phyloP scores from a whole-genome alignment of 352 stramenopile genomes.

The Pythium insidiosum region DNA sequence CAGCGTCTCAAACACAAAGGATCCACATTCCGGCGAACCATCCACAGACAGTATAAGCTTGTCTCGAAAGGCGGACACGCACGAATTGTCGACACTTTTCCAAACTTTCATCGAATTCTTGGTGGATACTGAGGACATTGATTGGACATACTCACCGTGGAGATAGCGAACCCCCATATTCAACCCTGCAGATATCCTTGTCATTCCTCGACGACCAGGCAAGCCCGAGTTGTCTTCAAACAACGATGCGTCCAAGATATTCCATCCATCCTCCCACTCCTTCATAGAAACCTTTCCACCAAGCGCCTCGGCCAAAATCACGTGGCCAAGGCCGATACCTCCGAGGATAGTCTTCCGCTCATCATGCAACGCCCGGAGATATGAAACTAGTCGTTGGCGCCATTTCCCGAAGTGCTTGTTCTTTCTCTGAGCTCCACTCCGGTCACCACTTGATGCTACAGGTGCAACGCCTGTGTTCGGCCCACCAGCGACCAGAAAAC shows the following conservation, averaged over 20 bases:
- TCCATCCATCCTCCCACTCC: slow-evolving; percentile 19
- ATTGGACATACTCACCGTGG: slow-evolving; percentile 14
- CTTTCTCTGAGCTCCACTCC: slow-evolving; percentile 3
- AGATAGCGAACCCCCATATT: slow-evolving; percentile 13
- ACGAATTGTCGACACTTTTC: slow-evolving; percentile 8
- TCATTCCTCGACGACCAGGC: no score
- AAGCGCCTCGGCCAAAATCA: slow-evolving; percentile 17
- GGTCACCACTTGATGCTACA: background rate
- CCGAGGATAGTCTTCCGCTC: slow-evolving; percentile 13
- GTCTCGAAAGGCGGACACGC: slow-evolving; percentile 14
- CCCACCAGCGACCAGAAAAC: slow-evolving; percentile 25
- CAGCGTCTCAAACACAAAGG: slow-evolving; percentile 19
- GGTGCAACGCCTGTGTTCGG: slow-evolving; percentile 10
- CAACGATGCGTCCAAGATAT: slow-evolving; percentile 9
- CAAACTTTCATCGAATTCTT: slow-evolving; percentile 5
- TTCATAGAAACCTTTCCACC: slow-evolving; percentile 11
- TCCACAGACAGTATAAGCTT: slow-evolving; percentile 15
- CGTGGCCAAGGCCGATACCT: slow-evolving; percentile 24
- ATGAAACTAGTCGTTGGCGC: slow-evolving; percentile 9
- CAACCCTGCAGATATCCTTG: no score
- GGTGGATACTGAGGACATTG: slow-evolving; percentile 5
- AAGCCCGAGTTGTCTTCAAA: background rate
- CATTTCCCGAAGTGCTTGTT: slow-evolving; percentile 13
- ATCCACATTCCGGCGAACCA: slow-evolving; percentile 12
- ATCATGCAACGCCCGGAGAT: slow-evolving; percentile 20